Evolutionary conservation across 208 protist species (phyloP).

Genomic region (Acanthamoeba royreba): DNA sequence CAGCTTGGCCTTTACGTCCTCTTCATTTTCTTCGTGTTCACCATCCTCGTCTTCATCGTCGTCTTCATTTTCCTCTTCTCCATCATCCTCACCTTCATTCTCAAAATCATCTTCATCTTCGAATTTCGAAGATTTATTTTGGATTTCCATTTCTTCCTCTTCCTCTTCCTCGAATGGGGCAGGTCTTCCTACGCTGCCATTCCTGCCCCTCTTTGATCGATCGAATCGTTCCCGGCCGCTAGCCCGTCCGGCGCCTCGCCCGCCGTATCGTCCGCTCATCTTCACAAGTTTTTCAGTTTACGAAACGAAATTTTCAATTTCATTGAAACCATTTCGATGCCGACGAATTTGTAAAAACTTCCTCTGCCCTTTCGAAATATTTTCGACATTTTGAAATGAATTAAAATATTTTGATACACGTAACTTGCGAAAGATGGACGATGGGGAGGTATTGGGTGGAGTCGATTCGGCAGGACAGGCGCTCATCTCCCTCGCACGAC

Average conservation of each 20-base stretch:
- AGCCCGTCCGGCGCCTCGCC: neutral
- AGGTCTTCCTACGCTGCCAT: neutral
- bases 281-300: neutral
- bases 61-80: neutral
- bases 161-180: neutral
- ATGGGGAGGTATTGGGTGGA: neutral
- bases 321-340: too few relatives aligned
- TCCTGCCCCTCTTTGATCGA: neutral
- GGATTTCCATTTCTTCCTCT: neutral
- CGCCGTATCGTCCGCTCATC: neutral
- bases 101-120: neutral
- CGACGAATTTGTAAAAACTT: too few relatives aligned
- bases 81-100: neutral
- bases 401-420: too few relatives aligned
- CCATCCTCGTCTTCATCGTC: neutral
- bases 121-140: too few relatives aligned
- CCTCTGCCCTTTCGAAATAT: too few relatives aligned
- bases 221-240: neutral
- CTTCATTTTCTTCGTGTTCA: neutral
- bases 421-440: neutral
- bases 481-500: neutral
- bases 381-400: too few relatives aligned
- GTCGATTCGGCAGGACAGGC: neutral
- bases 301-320: neutral
- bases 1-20: neutral